phyloP scores from a whole-genome alignment of 2,329 filamentous ascomycete genomes.

The Phaeosphaeria sp. region DNA sequence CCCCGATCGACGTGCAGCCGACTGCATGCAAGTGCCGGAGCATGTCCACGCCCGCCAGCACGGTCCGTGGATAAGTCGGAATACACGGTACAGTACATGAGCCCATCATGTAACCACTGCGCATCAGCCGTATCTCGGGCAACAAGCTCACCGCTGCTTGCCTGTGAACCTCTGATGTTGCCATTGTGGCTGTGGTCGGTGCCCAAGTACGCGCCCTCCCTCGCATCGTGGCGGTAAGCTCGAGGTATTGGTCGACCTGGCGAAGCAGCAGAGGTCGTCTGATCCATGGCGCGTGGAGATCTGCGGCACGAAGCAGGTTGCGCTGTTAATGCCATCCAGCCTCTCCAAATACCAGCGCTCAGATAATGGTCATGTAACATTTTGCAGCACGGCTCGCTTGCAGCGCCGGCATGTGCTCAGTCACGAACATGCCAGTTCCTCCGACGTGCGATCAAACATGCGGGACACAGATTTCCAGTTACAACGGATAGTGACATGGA shows the following conservation, averaged over 20 bases:
- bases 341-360: not conserved
- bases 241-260: conserved; percentile 1
- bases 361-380: not conserved
- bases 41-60: conserved; percentile 1
- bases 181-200: not conserved
- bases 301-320: not conserved
- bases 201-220: conserved; percentile 4
- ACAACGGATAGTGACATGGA: not conserved
- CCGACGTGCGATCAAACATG: no score
- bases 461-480: not conserved
- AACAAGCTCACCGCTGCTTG: conserved; percentile 5
- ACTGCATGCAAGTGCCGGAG: conserved; percentile 5
- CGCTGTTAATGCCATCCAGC: not conserved
- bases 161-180: not conserved
- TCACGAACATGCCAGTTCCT: no score
- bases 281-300: conserved; percentile 5
- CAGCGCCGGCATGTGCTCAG: no score
- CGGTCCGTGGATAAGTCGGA: conserved; percentile 1
- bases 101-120: not conserved
- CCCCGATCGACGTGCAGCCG: not conserved
- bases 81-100: not conserved
- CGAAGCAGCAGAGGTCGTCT: conserved; percentile 3
- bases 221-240: not conserved
- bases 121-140: not conserved
- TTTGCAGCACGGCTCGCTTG: not conserved